Percentiles rank a stretch among this genome's conserved stretches.
Conservation (phyloP, 176 grass and related monocot species). For the Cenchrus fungigraminus region DNA sequence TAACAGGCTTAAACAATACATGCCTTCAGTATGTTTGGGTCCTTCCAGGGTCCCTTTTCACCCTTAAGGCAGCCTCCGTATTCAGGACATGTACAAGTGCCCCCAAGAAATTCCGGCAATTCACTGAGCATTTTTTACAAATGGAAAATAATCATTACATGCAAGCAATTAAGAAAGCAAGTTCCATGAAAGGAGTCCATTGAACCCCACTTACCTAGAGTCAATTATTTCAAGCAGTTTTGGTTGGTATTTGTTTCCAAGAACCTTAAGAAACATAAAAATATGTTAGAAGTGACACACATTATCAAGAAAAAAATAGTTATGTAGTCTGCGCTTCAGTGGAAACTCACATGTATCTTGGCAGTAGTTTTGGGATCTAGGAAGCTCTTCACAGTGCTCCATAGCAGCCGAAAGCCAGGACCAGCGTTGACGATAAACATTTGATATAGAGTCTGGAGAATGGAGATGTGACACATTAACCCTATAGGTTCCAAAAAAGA, state of each 20-base stretch:
- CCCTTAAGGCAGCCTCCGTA: constrained; percentile 85
- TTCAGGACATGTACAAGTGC: constrained; percentile 82
- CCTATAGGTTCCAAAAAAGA: not conserved
- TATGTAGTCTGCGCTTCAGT: not conserved
- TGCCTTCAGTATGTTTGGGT: constrained; percentile 84
- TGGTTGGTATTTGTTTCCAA: constrained; percentile 88
- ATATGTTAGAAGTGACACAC: not conserved
- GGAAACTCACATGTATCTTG: constrained; percentile 95
- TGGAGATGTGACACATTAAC: constrained; percentile 16
- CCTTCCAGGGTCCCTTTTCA: constrained; percentile 98
- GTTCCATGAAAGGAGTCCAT: not conserved
- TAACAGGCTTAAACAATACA: not conserved
- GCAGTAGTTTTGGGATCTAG: constrained; percentile 95
- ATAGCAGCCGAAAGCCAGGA: constrained; percentile 82
- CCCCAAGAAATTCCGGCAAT: constrained; percentile 91
- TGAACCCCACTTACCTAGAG: constrained; percentile 53
- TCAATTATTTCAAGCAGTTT: constrained; percentile 95
- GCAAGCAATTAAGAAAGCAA: constrained; percentile 1
- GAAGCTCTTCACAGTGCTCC: constrained; percentile 93
- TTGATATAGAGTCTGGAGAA: constrained; percentile 78
- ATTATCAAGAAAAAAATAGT: not conserved
- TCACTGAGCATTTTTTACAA: constrained; percentile 54
- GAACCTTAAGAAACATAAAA: constrained; percentile 66
- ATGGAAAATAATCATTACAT: constrained; percentile 37
- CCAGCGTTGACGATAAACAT: constrained; percentile 99